phyloP scores from a whole-genome alignment of 768 basidiomycete genomes.

The Amanita molliuscula region DNA sequence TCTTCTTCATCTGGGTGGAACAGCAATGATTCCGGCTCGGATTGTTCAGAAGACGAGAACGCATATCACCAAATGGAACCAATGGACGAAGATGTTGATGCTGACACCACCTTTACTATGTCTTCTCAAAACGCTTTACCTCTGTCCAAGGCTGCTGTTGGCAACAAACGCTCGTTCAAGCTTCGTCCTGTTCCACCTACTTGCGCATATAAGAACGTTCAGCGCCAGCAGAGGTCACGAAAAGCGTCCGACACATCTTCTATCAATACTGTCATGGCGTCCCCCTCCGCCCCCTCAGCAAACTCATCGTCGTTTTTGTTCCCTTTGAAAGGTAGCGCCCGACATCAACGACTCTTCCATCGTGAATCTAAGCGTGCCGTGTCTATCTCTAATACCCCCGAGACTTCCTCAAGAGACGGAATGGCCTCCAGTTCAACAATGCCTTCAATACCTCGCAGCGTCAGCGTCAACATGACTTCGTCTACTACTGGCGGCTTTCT shows the following conservation, averaged over 20 bases:
- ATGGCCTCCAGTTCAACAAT: neutral
- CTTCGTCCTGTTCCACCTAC: conserved; percentile 33
- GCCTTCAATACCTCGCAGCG: conserved; percentile 5
- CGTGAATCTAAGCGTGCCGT: conserved; percentile 3
- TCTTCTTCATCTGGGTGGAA: conserved; percentile 45
- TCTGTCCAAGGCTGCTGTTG: conserved; percentile 7
- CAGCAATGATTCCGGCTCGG: conserved; percentile 22
- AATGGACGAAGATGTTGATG: conserved; percentile 15
- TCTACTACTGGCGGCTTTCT: conserved; percentile 2
- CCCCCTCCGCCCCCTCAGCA: conserved; percentile 10
- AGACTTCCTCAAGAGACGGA: neutral
- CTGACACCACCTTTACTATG: conserved; percentile 12
- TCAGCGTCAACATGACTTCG: conserved; percentile 1
- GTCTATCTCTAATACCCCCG: conserved; percentile 1
- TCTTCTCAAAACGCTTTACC: conserved; percentile 13
- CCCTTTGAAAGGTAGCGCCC: conserved; percentile 3
- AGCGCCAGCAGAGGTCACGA: conserved; percentile 22
- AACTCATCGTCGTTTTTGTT: conserved; percentile 4
- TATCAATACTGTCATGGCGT: conserved; percentile 33
- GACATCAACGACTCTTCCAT: conserved; percentile 3
- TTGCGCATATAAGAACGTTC: conserved; percentile 7
- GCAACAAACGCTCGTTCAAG: conserved; percentile 33
- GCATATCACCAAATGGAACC: conserved; percentile 22
- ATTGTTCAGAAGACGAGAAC: conserved; percentile 38
- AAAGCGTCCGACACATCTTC: conserved; percentile 44